Conservation (phyloP, 2,329 filamentous ascomycete species). For the Claviceps lovelessii region DNA sequence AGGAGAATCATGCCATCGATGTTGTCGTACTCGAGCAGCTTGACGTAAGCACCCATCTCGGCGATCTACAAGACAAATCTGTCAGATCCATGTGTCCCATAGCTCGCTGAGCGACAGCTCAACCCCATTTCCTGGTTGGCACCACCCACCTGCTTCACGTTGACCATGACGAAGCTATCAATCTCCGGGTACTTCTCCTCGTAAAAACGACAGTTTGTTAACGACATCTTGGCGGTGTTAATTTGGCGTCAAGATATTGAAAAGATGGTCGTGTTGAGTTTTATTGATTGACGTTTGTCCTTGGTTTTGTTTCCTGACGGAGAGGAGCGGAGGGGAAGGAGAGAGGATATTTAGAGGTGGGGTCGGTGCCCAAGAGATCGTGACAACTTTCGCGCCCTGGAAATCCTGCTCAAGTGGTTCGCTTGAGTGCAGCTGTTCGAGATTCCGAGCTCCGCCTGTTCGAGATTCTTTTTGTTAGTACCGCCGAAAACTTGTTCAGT, state of each 20-base stretch:
- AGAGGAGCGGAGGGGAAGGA: background rate
- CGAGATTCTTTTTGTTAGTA: background rate
- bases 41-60: slow-evolving; percentile 99
- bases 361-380: slow-evolving; percentile 12
- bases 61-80: slow-evolving; percentile 52
- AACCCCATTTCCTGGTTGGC: slow-evolving; percentile 24
- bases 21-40: slow-evolving; percentile 98
- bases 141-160: slow-evolving; percentile 79
- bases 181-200: slow-evolving; percentile 92
- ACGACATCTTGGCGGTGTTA: slow-evolving; percentile 66
- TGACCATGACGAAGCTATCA: slow-evolving; percentile 99
- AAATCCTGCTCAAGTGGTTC: background rate
- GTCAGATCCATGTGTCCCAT: slow-evolving; percentile 2
- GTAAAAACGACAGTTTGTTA: slow-evolving; percentile 94
- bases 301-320: slow-evolving; percentile 3
- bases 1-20: slow-evolving; percentile 99
- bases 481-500: background rate
- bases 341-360: slow-evolving; percentile 13
- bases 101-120: background rate
- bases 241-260: slow-evolving; percentile 23
- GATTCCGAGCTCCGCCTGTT: background rate
- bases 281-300: background rate
- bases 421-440: background rate
- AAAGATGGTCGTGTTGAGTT: slow-evolving; percentile 10
- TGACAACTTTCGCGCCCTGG: background rate